Evolutionary conservation across 306 rosid species (phyloP), one percentile per base, ranked within the genome.

Genomic region (Boehmeria nivea): DNA sequence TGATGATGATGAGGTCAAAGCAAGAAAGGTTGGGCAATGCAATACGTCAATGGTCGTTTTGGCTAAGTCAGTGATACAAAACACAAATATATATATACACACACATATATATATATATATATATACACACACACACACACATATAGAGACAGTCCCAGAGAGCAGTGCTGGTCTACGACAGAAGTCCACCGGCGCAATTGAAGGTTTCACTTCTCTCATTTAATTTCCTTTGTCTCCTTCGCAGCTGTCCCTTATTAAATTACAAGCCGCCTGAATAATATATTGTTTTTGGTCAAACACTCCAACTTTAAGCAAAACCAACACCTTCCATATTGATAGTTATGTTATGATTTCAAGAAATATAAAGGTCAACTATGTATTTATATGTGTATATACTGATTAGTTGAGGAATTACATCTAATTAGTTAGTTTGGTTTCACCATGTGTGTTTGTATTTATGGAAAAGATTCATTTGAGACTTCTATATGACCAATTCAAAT

Each of bases 101-200:
- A 42, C 12, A 42, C 12, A 42, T 42, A 40, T 40, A 42, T 42
- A 42, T 42, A 42, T 42, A 28, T 28, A 42, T 12, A 42, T 15
- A 42, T 42, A 42, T 46, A 21, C 12, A 6, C 12, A 1, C 17
- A 14, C 17, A 43, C 17, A 43, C 17, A 43, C 16, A 14, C 17
- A 43, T 43, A 43, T 43, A 11, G 7, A 33, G 38, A 33, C 38
- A 33, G 51, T 18, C 51, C 0, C 22, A 44, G 6, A 28, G 23
- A 16, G 24, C 18, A 20, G 46, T 56, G 11, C n/a, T 15, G 0
- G 11, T n/a, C 39, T 51, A 46, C 24, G 21, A 22, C 44, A 43
- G 55, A 47, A 34, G 63, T 53, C 63, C 59, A 60, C 61, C 54
- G 69, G 66, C 64, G 69, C 54, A 65, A 52, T 66, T 76, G 74